A percentile compares a stretch with the other conserved stretches of the same genome.
These are phyloP conservation scores for Penicillium frequentans DNA, from an alignment of 2,329 filamentous ascomycete genomes.

Conservation along the genomic window DNA sequence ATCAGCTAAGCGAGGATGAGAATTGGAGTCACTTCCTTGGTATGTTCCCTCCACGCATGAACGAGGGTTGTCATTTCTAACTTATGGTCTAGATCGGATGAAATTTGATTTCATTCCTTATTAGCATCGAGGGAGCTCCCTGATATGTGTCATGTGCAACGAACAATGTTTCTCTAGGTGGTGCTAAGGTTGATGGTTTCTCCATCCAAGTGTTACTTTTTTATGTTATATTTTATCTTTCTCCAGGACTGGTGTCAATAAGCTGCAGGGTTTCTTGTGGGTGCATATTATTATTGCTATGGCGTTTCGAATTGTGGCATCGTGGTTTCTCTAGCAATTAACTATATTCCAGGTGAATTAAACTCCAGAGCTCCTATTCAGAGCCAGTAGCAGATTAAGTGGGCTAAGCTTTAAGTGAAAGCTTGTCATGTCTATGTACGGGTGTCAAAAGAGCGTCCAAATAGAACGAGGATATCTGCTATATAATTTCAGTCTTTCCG, in stretches of 20 bases:
- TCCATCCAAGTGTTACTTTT: not conserved
- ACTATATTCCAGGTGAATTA: not conserved
- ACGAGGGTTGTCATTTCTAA: constrained; percentile 1
- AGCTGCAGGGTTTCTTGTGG: not conserved
- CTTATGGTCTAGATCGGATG: constrained; percentile 30
- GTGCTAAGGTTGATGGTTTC: not conserved
- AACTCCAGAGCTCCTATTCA: not conserved
- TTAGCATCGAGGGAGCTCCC: not conserved
- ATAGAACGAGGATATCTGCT: no score
- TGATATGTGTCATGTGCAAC: constrained; percentile 16
- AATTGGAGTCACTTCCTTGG: constrained; percentile 43
- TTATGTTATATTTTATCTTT: not conserved
- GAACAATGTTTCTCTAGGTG: constrained; percentile 10
- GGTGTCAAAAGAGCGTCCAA: no score
- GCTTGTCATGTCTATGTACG: no score
- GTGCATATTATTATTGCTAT: not conserved
- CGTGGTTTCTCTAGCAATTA: not conserved
- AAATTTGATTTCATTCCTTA: constrained; percentile 33
- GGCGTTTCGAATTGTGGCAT: not conserved
- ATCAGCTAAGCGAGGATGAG: constrained; percentile 34
- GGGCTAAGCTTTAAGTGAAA: no score
- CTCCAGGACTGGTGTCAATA: not conserved
- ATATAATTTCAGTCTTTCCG: no score
- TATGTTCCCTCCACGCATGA: constrained; percentile 8
- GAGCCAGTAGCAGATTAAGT: no score